phyloP scores from a whole-genome alignment of 495 filamentous ascomycete species.

The Penicillium flavigenum region DNA sequence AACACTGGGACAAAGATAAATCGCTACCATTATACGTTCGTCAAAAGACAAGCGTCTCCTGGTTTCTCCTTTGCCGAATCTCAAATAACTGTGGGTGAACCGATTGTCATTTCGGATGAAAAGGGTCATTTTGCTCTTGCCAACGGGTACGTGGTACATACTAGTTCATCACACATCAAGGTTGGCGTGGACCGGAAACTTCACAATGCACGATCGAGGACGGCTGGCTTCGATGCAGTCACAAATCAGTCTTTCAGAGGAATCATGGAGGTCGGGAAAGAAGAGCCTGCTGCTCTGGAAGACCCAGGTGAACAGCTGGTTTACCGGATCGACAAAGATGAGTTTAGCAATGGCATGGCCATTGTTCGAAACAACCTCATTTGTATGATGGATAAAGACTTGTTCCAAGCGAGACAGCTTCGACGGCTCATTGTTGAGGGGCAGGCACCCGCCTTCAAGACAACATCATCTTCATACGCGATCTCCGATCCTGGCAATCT shows the following conservation, averaged over 20 bases:
- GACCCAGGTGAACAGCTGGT: constrained; percentile 59
- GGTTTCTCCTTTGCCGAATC: constrained; percentile 85
- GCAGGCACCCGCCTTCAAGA: constrained; percentile 69
- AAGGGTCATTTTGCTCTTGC: constrained; percentile 91
- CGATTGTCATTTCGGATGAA: constrained; percentile 95
- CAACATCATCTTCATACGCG: constrained; percentile 57
- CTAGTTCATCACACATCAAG: constrained; percentile 69
- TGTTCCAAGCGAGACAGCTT: constrained; percentile 69
- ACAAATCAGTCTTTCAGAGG: constrained; percentile 83
- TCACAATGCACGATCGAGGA: constrained; percentile 77
- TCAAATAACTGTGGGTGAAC: constrained; percentile 84
- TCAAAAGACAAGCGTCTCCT: constrained; percentile 58
- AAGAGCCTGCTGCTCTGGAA: constrained; percentile 42
- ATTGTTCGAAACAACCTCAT: constrained; percentile 90
- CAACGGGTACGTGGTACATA: constrained; percentile 80
- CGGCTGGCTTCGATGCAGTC: constrained; percentile 68
- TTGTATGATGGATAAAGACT: constrained; percentile 80
- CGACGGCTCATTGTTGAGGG: constrained; percentile 75
- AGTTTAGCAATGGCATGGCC: constrained; percentile 97
- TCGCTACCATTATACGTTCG: constrained; percentile 78
- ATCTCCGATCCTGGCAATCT: constrained; percentile 53
- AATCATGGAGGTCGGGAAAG: constrained; percentile 80
- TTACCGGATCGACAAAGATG: constrained; percentile 93
- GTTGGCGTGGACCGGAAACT: constrained; percentile 86
- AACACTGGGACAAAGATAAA: constrained; percentile 76